These are phyloP conservation scores for Colletotrichum limetticola DNA, from an alignment of 2,329 filamentous ascomycete species.

Conservation along the genomic window DNA sequence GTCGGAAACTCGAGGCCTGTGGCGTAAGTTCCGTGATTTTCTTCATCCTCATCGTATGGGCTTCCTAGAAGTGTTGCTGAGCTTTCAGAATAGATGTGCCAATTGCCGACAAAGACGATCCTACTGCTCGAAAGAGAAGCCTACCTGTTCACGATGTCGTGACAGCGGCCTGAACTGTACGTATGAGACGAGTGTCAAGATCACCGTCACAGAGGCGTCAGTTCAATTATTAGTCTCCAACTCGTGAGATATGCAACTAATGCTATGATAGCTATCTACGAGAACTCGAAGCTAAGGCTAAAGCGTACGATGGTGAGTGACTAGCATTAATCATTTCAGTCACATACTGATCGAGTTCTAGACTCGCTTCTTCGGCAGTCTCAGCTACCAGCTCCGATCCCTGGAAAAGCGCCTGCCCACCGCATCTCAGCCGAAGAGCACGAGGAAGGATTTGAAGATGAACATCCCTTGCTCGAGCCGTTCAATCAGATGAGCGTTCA, in stretches of 20 bases:
- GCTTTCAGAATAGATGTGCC: slow-evolving; percentile 42
- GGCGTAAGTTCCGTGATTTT: slow-evolving; percentile 37
- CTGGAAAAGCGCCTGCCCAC: neutral
- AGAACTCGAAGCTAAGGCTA: slow-evolving; percentile 27
- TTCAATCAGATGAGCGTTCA: slow-evolving; percentile 49
- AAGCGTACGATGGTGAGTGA: slow-evolving; percentile 22
- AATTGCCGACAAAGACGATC: slow-evolving; percentile 48
- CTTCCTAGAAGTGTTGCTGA: neutral
- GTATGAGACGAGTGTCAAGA: slow-evolving; percentile 47
- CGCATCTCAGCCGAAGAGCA: slow-evolving; percentile 37
- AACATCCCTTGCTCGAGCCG: slow-evolving; percentile 45
- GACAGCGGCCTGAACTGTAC: slow-evolving; percentile 43
- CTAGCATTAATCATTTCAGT: no score
- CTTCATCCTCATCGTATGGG: neutral
- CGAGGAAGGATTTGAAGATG: slow-evolving; percentile 45
- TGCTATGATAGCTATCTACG: neutral
- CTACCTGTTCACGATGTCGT: slow-evolving; percentile 47
- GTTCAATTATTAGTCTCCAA: neutral
- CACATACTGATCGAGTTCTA: neutral
- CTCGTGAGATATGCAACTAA: neutral
- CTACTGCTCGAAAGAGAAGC: slow-evolving; percentile 50
- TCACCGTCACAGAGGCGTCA: slow-evolving; percentile 48
- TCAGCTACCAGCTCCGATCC: neutral
- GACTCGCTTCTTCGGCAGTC: neutral
- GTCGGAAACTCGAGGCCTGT: slow-evolving; percentile 38